A percentile compares a stretch with the other conserved stretches of the same genome.
phyloP scores from a whole-genome alignment of 139 green algal genomes.

The Asterochloris erici region DNA sequence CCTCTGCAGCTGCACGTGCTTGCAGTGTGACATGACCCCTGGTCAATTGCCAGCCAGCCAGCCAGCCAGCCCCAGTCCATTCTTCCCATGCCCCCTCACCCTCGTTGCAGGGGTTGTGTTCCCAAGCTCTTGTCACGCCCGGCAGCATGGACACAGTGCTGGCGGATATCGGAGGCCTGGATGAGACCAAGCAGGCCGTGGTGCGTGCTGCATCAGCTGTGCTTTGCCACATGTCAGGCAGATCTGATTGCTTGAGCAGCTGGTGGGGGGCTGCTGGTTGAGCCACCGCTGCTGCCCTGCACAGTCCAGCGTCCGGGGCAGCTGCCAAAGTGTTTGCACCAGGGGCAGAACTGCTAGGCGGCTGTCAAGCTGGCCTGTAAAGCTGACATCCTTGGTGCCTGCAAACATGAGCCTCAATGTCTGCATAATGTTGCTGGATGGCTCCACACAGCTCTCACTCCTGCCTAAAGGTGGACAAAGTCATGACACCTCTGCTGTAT shows the following conservation, averaged over 20 bases:
- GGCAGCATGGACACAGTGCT: constrained; percentile 27
- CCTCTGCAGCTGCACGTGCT: no score
- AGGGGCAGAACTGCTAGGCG: no score
- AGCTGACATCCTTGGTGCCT: neutral
- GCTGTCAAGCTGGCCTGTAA: neutral
- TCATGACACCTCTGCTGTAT: constrained; percentile 77
- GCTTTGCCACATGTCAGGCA: neutral
- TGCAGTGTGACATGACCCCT: no score
- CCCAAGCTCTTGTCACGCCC: neutral
- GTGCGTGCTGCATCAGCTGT: constrained; percentile 20
- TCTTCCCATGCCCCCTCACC: no score
- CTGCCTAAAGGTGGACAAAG: constrained; percentile 58
- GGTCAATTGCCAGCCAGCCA: no score
- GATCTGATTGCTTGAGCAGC: neutral
- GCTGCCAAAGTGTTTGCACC: neutral
- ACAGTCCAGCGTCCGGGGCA: neutral
- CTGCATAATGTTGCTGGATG: constrained; percentile 1
- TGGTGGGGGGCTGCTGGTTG: neutral
- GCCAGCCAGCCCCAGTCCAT: no score
- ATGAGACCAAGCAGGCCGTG: constrained; percentile 63
- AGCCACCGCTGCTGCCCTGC: neutral
- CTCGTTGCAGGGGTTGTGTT: no score
- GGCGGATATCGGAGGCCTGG: constrained; percentile 73
- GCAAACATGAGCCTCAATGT: neutral
- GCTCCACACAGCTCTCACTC: neutral